Base-by-base conservation (phyloP, 495 filamentous ascomycete genomes). In the Hypoxylon fragiforme region DNA sequence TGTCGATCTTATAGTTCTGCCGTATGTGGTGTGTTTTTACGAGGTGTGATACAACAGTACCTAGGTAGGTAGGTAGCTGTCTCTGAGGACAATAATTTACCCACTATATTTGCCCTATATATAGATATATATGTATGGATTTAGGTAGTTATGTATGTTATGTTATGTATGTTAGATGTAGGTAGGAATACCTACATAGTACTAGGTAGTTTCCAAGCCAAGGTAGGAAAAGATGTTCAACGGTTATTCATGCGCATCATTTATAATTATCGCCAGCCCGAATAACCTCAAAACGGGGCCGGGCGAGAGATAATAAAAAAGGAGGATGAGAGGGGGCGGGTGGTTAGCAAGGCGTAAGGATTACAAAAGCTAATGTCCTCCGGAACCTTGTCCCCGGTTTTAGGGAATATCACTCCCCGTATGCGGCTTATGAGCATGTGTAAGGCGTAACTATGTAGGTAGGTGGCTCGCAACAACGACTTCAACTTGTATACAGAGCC, bases 361-460 rank as follows among this genome's bases (percentile, higher is more conserved):
- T 43, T 41, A 38, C n/a, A 31, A 31, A 22, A 28, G 30, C 36
- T 38, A 21, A 28, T 32, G 34, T 18, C n/a, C n/a, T 0, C 57
- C 50, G 57, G 57, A 50, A 60, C 50, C 21, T 45, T 16, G 20
- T 45, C 38, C 57, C 57, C n/a, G n/a, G 57, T 46, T 40, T 50
- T 50, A 46, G 24, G 24, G 24, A 4, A 28, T 28, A 9, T 9
- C 24, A 28, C 9, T 28, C 24, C 24, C 24, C 24, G 24, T 28
- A 28, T 28, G 24, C 24, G 24, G 24, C 24, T 28, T 28, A 28
- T 28, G 24, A 9, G 24, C 9, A 9, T 28, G n/a, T n/a, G n/a
- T n/a, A n/a, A n/a, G n/a, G n/a, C n/a, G n/a, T n/a, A n/a, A n/a
- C n/a, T n/a, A n/a, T n/a, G n/a, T n/a, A n/a, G n/a, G n/a, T n/a